Evolutionary conservation across 2,329 filamentous ascomycete genomes (phyloP).

Genomic region (Ceratocystis diversiconidia): DNA sequence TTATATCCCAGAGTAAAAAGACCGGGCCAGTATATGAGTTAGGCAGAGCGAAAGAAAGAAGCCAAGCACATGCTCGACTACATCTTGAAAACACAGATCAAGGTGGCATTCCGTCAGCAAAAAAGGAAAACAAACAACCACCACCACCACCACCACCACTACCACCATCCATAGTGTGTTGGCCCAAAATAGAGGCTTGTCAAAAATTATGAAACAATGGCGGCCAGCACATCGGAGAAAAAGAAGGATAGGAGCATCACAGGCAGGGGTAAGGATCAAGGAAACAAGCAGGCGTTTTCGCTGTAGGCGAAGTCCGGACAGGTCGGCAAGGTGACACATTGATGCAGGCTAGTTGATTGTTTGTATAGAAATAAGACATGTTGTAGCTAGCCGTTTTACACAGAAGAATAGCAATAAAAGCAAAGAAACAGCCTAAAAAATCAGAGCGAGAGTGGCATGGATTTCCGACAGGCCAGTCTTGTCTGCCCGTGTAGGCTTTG

Average conservation of each 20-base stretch:
- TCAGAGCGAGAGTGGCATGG: no score
- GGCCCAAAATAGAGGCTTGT: background rate
- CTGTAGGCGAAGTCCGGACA: slow-evolving; percentile 8
- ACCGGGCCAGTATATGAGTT: no score
- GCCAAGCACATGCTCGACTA: no score
- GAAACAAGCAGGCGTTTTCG: slow-evolving; percentile 1
- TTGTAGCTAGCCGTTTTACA: no score
- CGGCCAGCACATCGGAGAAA: slow-evolving; percentile 1
- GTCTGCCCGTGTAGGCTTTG: no score
- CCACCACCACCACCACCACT: background rate
- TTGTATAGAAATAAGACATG: background rate
- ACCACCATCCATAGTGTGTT: background rate
- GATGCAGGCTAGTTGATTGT: background rate
- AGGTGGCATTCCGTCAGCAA: no score
- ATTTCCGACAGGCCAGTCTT: no score
- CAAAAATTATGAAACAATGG: slow-evolving; percentile 6
- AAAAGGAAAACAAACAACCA: background rate
- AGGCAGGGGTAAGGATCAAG: slow-evolving; percentile 1
- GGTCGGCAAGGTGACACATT: slow-evolving; percentile 6
- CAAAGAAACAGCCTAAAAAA: no score
- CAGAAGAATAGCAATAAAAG: no score
- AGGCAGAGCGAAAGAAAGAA: no score
- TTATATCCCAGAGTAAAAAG: no score
- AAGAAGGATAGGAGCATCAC: background rate
- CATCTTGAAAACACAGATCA: no score